Evolutionary conservation across 495 filamentous ascomycete species (phyloP), one percentile per base, ranked within the genome.

Genomic region (Podospora pseudopauciseta): DNA sequence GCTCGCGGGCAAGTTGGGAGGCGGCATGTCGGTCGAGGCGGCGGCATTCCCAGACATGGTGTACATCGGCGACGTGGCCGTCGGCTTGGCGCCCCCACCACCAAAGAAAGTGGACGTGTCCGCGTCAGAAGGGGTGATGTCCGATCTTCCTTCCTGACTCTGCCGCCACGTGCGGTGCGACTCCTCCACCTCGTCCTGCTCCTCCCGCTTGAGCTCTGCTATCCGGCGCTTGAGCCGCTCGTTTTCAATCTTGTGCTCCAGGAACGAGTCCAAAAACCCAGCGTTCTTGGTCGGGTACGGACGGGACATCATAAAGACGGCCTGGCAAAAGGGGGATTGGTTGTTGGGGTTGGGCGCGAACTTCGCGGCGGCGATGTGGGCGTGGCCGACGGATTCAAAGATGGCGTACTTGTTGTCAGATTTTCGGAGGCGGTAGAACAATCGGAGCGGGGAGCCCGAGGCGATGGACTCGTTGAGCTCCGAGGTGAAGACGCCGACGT

Each of bases 211-310:
- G 55, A 99, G 84, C 74, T 96, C 93, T 16, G 88, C 87, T 67
- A 99, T 96, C 44, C 91, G 88, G 70, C 91, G 91, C 66, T 84
- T 86, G 54, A 99, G 78, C 19, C 95, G 87, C 78, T 96, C 93
- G 72, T 99, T 97, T 77, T 98, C 95, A 61, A 98, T 93, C 78
- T 97, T 97, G 79, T 97, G 94, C 77, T 99, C 95, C 16, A 99
- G 82, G 69, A 97, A 97, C 0, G 94, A 96, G 77, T 99, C 93
- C 62, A 99, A 79, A 7, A 97, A 82, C 11, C 86, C 87, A 0
- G 92, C 88, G 74, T 93, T 95, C 76, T 90, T 92, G 60, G 90
- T 95, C 6, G 93, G 93, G 77, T 97, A 97, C 11, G 93, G 95
- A 23, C 95, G 86, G 27, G 92, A 88, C 87, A 97, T 92, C 82